Conservation (phyloP, 116 monocot genomes). For the Dioscorea cayenensis region DNA sequence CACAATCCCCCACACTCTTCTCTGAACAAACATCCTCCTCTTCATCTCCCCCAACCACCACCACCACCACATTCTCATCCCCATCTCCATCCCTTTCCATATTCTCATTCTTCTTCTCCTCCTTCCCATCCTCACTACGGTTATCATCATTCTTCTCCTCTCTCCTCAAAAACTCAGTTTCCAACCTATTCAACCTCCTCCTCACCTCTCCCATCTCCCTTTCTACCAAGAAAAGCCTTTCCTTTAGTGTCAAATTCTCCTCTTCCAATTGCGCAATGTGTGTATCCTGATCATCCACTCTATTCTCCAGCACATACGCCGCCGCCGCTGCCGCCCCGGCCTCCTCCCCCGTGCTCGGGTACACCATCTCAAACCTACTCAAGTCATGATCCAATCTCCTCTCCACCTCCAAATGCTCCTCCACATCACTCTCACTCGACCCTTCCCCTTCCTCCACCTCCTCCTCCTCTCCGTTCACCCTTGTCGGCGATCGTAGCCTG, state of each 20-base stretch:
- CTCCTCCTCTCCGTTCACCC: constrained; percentile 8
- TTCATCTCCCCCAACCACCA: constrained; percentile 22
- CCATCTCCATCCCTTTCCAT: constrained; percentile 17
- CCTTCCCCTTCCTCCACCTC: constrained; percentile 23
- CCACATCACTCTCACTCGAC: constrained; percentile 82
- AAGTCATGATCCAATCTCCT: constrained; percentile 76
- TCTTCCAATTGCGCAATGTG: constrained; percentile 62
- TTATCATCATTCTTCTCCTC: neutral
- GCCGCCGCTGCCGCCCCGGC: constrained; percentile 4
- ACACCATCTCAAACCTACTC: constrained; percentile 91
- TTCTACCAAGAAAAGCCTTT: constrained; percentile 67
- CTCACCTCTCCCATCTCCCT: constrained; percentile 51
- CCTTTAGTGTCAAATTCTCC: constrained; percentile 71
- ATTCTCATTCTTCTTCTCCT: neutral
- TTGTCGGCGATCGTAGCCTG: constrained; percentile 53
- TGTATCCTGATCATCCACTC: constrained; percentile 51
- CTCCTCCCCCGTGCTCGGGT: constrained; percentile 41
- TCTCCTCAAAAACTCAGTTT: constrained; percentile 6
- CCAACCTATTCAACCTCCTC: constrained; percentile 34
- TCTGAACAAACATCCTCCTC: constrained; percentile 28
- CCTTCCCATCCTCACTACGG: neutral
- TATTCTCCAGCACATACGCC: constrained; percentile 32
- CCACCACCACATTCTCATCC: neutral
- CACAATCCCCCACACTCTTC: constrained; percentile 19
- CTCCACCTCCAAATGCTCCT: constrained; percentile 92